Conservation (phyloP, 2,329 filamentous ascomycete species). For the Lachnellula subtilissima region DNA sequence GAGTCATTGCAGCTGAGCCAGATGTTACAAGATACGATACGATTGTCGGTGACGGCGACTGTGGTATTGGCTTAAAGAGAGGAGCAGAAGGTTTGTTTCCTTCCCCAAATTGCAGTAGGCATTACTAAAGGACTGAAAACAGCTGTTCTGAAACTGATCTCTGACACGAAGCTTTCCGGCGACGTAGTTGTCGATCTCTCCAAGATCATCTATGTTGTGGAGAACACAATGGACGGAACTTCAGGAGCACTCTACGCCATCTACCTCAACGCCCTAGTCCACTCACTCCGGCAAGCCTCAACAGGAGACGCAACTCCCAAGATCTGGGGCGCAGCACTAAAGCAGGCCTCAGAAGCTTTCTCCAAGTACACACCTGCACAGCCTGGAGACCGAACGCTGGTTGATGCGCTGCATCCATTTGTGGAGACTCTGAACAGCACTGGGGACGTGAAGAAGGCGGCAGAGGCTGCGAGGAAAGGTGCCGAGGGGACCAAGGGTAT, state of each 20-base stretch:
- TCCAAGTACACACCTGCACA: slow-evolving; percentile 83
- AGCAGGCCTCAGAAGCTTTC: slow-evolving; percentile 65
- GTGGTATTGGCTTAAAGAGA: slow-evolving; percentile 63
- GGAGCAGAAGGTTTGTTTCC: slow-evolving; percentile 51
- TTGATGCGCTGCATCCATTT: slow-evolving; percentile 88
- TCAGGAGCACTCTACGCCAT: slow-evolving; percentile 74
- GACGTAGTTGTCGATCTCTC: slow-evolving; percentile 58
- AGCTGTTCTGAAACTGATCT: slow-evolving; percentile 42
- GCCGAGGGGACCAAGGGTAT: slow-evolving; percentile 86
- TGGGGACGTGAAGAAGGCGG: slow-evolving; percentile 66
- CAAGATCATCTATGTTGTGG: slow-evolving; percentile 58
- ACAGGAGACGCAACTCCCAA: slow-evolving; percentile 37
- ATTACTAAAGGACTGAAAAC: slow-evolving; percentile 19
- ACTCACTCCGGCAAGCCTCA: slow-evolving; percentile 35
- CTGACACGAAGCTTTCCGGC: slow-evolving; percentile 40
- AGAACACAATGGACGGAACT: slow-evolving; percentile 69
- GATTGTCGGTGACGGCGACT: slow-evolving; percentile 68
- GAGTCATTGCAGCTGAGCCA: slow-evolving; percentile 58
- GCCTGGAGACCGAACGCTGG: slow-evolving; percentile 81
- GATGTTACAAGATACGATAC: slow-evolving; percentile 65
- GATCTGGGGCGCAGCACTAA: slow-evolving; percentile 59
- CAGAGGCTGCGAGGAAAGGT: slow-evolving; percentile 67
- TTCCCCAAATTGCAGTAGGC: not conserved
- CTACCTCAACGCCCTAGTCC: slow-evolving; percentile 66
- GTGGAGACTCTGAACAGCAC: slow-evolving; percentile 64